Evolutionary conservation across 2,329 filamentous ascomycete genomes (phyloP).

Genomic region (Stachybotrys echinatus): DNA sequence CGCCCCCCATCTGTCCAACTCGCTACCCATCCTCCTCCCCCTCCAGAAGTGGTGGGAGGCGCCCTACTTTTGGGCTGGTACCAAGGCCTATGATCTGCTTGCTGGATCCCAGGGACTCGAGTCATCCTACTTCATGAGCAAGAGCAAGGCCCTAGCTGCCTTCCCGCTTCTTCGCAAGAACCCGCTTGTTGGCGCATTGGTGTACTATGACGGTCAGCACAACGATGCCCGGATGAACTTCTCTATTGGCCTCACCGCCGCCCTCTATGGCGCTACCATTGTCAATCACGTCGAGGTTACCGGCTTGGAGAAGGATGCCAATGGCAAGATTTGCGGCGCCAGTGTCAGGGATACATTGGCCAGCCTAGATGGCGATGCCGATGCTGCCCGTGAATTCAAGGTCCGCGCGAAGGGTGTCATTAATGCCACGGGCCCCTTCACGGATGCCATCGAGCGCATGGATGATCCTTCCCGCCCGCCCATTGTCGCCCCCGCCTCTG

Average conservation of each 20-base stretch:
- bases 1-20: conserved; percentile 74
- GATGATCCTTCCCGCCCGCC: conserved; percentile 64
- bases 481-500: conserved; percentile 75
- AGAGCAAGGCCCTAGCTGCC: conserved; percentile 68
- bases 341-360: conserved; percentile 52
- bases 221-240: conserved; percentile 88
- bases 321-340: conserved; percentile 66
- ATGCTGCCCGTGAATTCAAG: conserved; percentile 52
- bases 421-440: conserved; percentile 80
- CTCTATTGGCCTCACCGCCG: conserved; percentile 73
- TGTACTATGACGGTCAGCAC: conserved; percentile 84
- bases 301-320: conserved; percentile 62
- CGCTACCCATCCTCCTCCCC: conserved; percentile 79
- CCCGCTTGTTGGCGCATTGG: conserved; percentile 68
- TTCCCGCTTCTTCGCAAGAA: conserved; percentile 76
- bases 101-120: conserved; percentile 79
- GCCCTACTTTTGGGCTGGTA: conserved; percentile 66
- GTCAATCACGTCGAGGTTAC: conserved; percentile 81
- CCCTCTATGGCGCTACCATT: conserved; percentile 73
- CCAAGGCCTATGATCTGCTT: conserved; percentile 76
- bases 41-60: conserved; percentile 80
- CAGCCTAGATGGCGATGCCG: conserved; percentile 51
- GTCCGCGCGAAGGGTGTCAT: conserved; percentile 75
- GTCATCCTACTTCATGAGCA: conserved; percentile 75
- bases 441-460: conserved; percentile 74